Evolutionary conservation across 1,284 basidiomycete genomes (phyloP).

Genomic region (Sphaerobolus stellatus): DNA sequence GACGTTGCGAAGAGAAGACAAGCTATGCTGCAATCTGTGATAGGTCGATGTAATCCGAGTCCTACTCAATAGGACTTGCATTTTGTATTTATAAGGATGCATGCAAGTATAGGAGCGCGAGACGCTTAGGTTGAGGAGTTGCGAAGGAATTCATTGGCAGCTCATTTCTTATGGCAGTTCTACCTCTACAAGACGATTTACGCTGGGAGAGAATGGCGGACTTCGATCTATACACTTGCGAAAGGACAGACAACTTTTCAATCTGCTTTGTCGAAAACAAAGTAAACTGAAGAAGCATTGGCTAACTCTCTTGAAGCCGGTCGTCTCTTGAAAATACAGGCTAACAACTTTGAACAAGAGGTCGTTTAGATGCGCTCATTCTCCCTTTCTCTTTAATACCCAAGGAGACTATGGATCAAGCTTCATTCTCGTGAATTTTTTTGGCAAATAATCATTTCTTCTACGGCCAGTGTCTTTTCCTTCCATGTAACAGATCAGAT

Average conservation of each 20-base stretch:
- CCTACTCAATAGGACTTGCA: too few relatives aligned
- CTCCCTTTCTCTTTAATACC: background rate
- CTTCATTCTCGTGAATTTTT: background rate
- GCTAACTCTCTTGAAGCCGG: background rate
- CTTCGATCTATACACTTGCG: background rate
- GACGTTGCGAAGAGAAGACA: too few relatives aligned
- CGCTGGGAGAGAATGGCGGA: too few relatives aligned
- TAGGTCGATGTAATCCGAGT: too few relatives aligned
- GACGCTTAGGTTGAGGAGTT: too few relatives aligned
- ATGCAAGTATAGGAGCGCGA: too few relatives aligned
- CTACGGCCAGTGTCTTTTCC: background rate
- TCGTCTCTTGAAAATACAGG: background rate
- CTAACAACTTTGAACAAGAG: background rate
- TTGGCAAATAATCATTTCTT: background rate
- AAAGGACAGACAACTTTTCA: background rate
- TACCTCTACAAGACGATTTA: too few relatives aligned
- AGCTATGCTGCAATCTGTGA: too few relatives aligned
- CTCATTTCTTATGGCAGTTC: too few relatives aligned
- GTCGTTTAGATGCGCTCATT: background rate
- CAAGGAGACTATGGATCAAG: background rate
- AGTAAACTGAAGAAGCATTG: background rate
- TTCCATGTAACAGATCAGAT: background rate
- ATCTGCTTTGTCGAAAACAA: background rate
- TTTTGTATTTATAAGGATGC: too few relatives aligned
- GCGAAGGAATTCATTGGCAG: too few relatives aligned